Conservation (phyloP, 2,329 filamentous ascomycete genomes). For the Cladosporium austrohemisphaericum region DNA sequence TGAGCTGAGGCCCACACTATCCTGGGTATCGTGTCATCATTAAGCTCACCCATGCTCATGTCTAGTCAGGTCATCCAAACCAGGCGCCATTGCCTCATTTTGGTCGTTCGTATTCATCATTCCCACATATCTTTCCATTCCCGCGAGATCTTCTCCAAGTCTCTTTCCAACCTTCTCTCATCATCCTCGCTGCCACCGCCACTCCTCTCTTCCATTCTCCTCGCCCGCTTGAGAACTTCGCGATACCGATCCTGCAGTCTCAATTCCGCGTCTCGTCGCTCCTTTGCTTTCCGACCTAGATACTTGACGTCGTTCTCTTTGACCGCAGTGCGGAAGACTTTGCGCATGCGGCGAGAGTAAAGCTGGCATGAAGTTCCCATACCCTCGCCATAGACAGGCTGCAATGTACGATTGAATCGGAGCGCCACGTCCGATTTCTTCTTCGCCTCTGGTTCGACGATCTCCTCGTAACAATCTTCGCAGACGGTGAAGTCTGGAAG, state of each 20-base stretch:
- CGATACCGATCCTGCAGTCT: constrained; percentile 55
- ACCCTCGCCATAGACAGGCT: constrained; percentile 52
- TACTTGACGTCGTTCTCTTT: constrained; percentile 63
- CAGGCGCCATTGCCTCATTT: neutral
- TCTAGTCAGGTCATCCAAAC: too few species aligned
- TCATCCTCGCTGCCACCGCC: constrained; percentile 51
- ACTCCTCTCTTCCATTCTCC: constrained; percentile 38
- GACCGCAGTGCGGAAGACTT: constrained; percentile 65
- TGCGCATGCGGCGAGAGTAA: constrained; percentile 75
- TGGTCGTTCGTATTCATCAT: constrained; percentile 22
- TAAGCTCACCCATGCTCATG: neutral
- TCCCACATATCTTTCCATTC: constrained; percentile 53
- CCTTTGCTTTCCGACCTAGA: constrained; percentile 59
- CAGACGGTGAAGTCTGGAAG: constrained; percentile 75
- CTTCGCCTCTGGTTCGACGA: constrained; percentile 66
- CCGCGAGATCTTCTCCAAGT: constrained; percentile 47
- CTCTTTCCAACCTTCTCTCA: constrained; percentile 54
- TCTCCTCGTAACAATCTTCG: constrained; percentile 77
- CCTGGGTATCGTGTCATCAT: constrained; percentile 5
- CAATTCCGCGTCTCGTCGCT: constrained; percentile 55
- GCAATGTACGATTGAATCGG: constrained; percentile 61
- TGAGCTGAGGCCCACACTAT: neutral
- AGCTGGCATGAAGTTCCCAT: constrained; percentile 64
- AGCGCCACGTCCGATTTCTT: constrained; percentile 55
- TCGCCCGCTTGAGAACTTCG: constrained; percentile 29